Evolutionary conservation across 192 early-diverging fungal genomes (phyloP).

Genomic region (Backusella tuberculispora): DNA sequence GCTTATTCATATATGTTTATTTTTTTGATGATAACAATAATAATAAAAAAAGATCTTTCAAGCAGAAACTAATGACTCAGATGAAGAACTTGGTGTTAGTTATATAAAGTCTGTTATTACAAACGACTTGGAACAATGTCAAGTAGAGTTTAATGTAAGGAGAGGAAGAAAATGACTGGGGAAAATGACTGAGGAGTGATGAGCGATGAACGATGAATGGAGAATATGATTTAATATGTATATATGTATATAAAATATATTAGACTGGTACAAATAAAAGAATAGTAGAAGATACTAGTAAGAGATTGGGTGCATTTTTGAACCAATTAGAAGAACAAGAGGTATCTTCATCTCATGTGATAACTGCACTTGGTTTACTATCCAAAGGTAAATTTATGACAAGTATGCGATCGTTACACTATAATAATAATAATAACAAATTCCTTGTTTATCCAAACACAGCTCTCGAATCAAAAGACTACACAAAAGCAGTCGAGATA

Average conservation of each 20-base stretch:
- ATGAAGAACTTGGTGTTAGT: background rate
- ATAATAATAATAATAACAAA: background rate
- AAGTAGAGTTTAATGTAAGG: background rate
- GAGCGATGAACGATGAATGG: too few species aligned
- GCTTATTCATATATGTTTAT: background rate
- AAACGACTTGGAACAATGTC: background rate
- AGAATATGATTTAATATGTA: background rate
- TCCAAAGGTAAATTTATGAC: background rate
- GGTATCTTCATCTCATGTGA: background rate
- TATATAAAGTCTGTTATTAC: background rate
- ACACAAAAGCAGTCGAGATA: conserved; percentile 40
- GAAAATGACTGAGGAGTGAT: too few species aligned
- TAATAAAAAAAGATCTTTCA: background rate
- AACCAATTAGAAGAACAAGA: conserved; percentile 13
- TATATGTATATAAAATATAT: background rate
- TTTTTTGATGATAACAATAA: background rate
- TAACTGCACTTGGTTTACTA: background rate
- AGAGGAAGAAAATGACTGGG: too few species aligned
- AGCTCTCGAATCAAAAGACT: conserved; percentile 44
- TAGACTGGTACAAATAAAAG: conserved; percentile 18
- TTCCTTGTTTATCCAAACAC: too few species aligned
- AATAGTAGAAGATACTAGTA: conserved; percentile 12
- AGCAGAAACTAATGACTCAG: background rate
- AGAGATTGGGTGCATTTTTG: conserved; percentile 8
- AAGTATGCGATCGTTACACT: background rate